Evolutionary conservation across 495 filamentous ascomycete species (phyloP), one percentile per base, ranked within the genome.

Genomic region (Collariella sp.): DNA sequence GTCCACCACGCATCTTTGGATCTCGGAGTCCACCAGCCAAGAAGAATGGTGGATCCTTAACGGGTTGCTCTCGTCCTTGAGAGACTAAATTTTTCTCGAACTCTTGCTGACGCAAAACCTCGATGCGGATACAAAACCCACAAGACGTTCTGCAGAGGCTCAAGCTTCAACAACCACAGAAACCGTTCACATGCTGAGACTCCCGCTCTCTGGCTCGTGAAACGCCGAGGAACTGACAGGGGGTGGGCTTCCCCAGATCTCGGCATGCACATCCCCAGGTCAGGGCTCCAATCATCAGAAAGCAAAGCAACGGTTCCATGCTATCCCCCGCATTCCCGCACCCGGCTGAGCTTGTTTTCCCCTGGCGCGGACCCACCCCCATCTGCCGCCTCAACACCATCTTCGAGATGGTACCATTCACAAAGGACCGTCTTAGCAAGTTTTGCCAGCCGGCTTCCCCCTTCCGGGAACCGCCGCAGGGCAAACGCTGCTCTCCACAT

Each of bases 141-240:
- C 4, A 31, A 31, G 26, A 5, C 9, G 9, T 31, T 9, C 26
- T 31, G 26, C 26, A 9, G 9, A 4, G 9, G 26, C 5, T 5
- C 4, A 31, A 9, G 9, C 9, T 31, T 31, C 26, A 31, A 31
- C 26, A 5, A 9, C 26, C 26, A 31, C 26, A 4, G 5, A 4
- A 31, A 29, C 19, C 7, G 26, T 50, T 50, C 53, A 55, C 53
- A 55, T 50, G 53, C 53, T 50, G 23, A 19, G 10, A 5, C 2
- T 1, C 16, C 33, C 5, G 4, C 3, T 19, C 7, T 31, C 24
- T 45, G 23, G 26, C 46, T 50, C 22, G 36, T n/a, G 35, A 43
- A 42, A 23, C 38, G 18, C 53, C 53, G 53, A 55, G 53, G 53
- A 34, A 49, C 42, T 31, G 22, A 24, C 35, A 24, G 40, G 46